Percentiles rank a stretch among this genome's conserved stretches.
phyloP scores from a whole-genome alignment of 23 red algal species.

The Cyanidioschyzon merolae region DNA sequence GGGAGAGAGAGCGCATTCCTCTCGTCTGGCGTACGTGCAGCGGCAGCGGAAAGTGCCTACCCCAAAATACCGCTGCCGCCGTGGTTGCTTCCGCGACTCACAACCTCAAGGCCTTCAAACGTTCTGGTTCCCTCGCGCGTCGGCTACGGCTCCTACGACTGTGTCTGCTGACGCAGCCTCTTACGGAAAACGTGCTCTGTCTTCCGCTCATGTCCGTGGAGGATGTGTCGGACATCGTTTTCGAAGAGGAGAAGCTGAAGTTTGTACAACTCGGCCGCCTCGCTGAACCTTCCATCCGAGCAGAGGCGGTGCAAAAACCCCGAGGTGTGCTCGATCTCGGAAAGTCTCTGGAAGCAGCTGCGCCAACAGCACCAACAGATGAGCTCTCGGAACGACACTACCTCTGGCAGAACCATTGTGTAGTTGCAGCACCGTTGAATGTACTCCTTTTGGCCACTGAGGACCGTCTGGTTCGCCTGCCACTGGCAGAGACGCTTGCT shows the following conservation, averaged over 20 bases:
- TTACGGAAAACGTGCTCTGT: no score
- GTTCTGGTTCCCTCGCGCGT: no score
- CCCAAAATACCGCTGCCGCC: no score
- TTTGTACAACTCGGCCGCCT: background rate
- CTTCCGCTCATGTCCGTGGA: conserved; percentile 45
- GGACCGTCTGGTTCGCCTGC: background rate
- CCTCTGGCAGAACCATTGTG: background rate
- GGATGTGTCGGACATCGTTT: conserved; percentile 45
- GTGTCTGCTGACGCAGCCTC: no score
- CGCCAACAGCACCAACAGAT: background rate
- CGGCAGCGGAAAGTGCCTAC: no score
- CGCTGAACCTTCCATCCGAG: background rate
- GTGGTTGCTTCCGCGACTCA: no score
- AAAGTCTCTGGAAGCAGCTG: background rate
- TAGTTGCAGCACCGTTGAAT: background rate
- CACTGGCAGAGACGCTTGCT: background rate
- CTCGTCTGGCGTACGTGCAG: no score
- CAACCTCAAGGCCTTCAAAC: no score
- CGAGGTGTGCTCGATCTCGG: background rate
- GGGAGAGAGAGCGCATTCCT: no score
- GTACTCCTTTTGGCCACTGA: background rate
- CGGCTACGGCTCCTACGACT: no score
- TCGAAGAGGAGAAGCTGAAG: background rate
- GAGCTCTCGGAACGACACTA: background rate
- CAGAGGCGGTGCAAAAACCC: background rate